Evolutionary conservation across 2,329 filamentous ascomycete species (phyloP), one percentile per base, ranked within the genome.

Genomic region (Cercospora sp.): DNA sequence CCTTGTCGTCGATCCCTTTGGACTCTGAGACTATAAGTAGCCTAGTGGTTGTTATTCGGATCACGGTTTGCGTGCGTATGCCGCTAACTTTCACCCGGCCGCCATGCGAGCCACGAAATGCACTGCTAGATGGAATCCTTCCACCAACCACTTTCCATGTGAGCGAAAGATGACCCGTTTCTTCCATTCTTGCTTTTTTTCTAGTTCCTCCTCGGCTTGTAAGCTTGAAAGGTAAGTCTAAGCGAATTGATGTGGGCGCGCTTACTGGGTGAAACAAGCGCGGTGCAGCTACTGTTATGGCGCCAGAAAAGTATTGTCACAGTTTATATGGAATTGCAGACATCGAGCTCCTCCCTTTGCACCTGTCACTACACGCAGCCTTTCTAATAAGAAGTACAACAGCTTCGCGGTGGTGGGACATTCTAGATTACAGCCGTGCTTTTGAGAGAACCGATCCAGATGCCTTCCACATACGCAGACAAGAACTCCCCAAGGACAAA

Each of bases 381-480:
- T 36, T 59, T 31, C 55, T 59, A 33, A 36, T 18, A 36, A 33
- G 31, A 59, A 59, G 55, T 59, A 59, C 55, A 36, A 20, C 55
- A 59, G 55, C 55, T 36, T 59, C 12, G 55, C 31, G 31, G 31
- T 36, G 55, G n/a, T 23, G 31, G 55, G 55, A 36, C 31, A 28
- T 59, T 33, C 55, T 59, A 59, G 30, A 33, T 59, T 62, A 64
- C 51, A 59, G 62, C 53, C 45, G 51, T 57, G 62, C 20, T 45
- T 64, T 64, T 42, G 40, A 51, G 23, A 58, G 51, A 40, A 59
- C 18, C 20, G 33, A 53, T 40, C 18, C 51, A 48, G n/a, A 31
- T 45, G 48, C 53, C 33, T 64, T 58, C 18, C 31, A 58, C 40
- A n/a, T 58, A 64, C 33, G 28, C 31, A 45, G 42, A 48, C 57